Evolutionary conservation across 345 rosid genomes (phyloP).

Genomic region (Sonneratia caseolaris): DNA sequence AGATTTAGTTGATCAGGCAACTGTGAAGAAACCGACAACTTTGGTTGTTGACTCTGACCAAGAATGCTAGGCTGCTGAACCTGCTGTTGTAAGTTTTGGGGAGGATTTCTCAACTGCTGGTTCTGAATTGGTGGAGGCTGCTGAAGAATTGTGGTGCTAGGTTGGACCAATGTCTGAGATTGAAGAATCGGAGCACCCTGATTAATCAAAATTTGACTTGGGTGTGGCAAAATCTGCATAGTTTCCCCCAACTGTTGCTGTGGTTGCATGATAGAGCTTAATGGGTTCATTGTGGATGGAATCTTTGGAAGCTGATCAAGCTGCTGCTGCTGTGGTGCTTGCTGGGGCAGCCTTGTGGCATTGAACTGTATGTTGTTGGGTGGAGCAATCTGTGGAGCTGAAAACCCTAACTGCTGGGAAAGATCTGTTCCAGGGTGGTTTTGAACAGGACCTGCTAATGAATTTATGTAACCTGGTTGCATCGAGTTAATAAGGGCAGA

Average conservation of each 20-base stretch:
- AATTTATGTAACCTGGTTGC: slow-evolving; percentile 38
- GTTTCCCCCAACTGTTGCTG: slow-evolving; percentile 35
- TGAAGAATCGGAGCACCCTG: slow-evolving; percentile 38
- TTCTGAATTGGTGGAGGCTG: slow-evolving; percentile 36
- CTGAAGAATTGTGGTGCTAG: slow-evolving; percentile 24
- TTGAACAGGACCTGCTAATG: slow-evolving; percentile 37
- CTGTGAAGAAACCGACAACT: slow-evolving; percentile 23
- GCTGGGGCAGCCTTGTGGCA: slow-evolving; percentile 36
- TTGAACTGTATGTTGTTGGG: slow-evolving; percentile 31
- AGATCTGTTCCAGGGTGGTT: slow-evolving; percentile 35
- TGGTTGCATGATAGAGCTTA: slow-evolving; percentile 22
- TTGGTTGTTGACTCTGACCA: slow-evolving; percentile 40
- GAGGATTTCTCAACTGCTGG: slow-evolving; percentile 35
- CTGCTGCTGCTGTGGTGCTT: slow-evolving; percentile 21
- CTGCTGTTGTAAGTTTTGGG: slow-evolving; percentile 48
- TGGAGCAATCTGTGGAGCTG: slow-evolving; percentile 33
- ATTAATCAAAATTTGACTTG: slow-evolving; percentile 33
- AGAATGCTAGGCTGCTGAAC: slow-evolving; percentile 26
- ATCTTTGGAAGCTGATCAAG: slow-evolving; percentile 39
- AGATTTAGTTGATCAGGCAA: slow-evolving; percentile 37
- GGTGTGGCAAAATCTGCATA: slow-evolving; percentile 20
- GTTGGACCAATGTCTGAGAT: slow-evolving; percentile 34
- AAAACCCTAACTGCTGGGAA: slow-evolving; percentile 42
- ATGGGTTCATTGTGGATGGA: slow-evolving; percentile 24
- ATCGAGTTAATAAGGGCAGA: slow-evolving; percentile 37